Evolutionary conservation across 495 filamentous ascomycete species (phyloP).

Genomic region (Letharia lupina): DNA sequence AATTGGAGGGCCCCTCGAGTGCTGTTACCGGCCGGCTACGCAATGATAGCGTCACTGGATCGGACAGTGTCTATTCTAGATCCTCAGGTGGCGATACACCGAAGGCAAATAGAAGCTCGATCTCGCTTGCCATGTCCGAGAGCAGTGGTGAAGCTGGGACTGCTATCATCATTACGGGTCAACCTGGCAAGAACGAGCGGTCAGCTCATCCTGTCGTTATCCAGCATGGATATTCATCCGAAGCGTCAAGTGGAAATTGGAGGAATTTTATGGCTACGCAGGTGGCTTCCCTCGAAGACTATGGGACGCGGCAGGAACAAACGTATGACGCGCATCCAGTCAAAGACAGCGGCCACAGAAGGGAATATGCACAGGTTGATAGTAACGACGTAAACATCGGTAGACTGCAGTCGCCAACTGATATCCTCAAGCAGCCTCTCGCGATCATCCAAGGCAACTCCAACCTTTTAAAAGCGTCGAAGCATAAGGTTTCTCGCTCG

Average conservation of each 20-base stretch:
- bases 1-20: not conserved
- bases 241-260: slow-evolving; percentile 21
- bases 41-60: slow-evolving; percentile 23
- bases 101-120: slow-evolving; percentile 9
- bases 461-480: not conserved
- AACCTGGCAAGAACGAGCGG: not conserved
- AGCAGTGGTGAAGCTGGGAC: slow-evolving; percentile 18
- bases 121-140: slow-evolving; percentile 11
- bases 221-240: slow-evolving; percentile 10
- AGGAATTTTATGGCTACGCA: slow-evolving; percentile 21
- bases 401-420: slow-evolving; percentile 1
- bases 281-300: slow-evolving; percentile 16
- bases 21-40: slow-evolving; percentile 4
- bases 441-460: slow-evolving; percentile 9
- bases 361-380: slow-evolving; percentile 23
- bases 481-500: not conserved
- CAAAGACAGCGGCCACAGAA: slow-evolving; percentile 19
- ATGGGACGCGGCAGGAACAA: not conserved
- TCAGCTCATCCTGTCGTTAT: not conserved
- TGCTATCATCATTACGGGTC: slow-evolving; percentile 15
- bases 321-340: slow-evolving; percentile 1
- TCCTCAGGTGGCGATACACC: slow-evolving; percentile 42
- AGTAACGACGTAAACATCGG: slow-evolving; percentile 16
- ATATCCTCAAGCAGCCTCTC: slow-evolving; percentile 11
- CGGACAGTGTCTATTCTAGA: slow-evolving; percentile 51